These are phyloP conservation scores for Leavenworthia alabamica DNA, from an alignment of 345 rosid species.

Conservation along the genomic window DNA sequence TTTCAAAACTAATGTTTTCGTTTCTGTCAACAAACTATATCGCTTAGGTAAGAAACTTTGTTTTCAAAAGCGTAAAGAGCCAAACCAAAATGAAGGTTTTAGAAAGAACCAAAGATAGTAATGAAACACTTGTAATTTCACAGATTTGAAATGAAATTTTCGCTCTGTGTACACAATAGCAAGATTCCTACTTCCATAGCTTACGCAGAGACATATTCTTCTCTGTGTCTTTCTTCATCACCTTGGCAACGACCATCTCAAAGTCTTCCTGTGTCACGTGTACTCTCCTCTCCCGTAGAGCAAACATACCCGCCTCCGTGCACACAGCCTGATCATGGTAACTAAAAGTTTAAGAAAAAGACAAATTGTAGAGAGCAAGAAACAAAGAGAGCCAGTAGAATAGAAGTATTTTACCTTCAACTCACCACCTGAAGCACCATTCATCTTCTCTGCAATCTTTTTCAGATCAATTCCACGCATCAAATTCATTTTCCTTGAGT, in stretches of 20 bases:
- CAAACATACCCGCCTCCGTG: constrained; percentile 99
- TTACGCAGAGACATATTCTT: constrained; percentile 98
- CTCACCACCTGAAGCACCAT: constrained; percentile 99
- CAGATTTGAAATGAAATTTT: not conserved
- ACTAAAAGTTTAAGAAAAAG: not conserved
- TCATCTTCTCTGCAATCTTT: constrained; percentile 98
- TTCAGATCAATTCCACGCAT: constrained; percentile 98
- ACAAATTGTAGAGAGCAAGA: not conserved
- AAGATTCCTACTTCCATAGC: constrained; percentile 70
- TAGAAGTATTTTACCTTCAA: constrained; percentile 55
- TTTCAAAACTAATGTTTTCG: not conserved
- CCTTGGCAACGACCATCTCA: constrained; percentile 99
- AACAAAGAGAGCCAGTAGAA: not conserved
- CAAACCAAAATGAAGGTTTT: not conserved
- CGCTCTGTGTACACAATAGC: not conserved
- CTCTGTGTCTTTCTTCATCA: constrained; percentile 99
- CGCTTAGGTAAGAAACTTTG: not conserved
- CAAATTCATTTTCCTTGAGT: constrained; percentile 93
- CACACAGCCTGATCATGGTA: constrained; percentile 71
- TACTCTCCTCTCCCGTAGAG: constrained; percentile 90
- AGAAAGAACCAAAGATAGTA: not conserved
- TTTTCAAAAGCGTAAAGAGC: constrained; percentile 7
- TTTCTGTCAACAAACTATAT: not conserved
- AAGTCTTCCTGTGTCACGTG: constrained; percentile 99
- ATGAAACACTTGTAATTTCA: not conserved